phyloP scores from a whole-genome alignment of 495 filamentous ascomycete species.

The Aspergillus bridgeri region DNA sequence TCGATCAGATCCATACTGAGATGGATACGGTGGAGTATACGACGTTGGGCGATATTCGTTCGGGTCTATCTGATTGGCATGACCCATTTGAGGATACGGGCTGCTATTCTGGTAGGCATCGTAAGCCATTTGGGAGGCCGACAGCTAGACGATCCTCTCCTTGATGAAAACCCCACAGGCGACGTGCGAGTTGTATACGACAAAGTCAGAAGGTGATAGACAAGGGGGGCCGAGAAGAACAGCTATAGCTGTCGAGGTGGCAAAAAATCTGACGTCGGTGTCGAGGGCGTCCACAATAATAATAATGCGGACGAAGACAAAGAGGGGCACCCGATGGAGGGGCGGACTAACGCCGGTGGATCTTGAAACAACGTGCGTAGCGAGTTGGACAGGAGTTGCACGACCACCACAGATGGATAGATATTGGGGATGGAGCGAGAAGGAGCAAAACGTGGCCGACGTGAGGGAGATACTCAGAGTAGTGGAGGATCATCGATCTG shows the following conservation, averaged over 20 bases:
- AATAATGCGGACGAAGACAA: neutral
- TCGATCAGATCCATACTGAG: conserved; percentile 31
- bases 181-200: neutral
- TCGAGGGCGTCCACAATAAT: neutral
- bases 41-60: conserved; percentile 24
- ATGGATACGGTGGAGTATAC: conserved; percentile 34
- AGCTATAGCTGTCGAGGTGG: neutral
- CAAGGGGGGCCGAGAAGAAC: neutral
- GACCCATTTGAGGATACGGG: conserved; percentile 27
- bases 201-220: conserved; percentile 4
- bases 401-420: neutral
- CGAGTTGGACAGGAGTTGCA: neutral
- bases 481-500: neutral
- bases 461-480: neutral
- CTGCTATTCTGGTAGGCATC: conserved; percentile 32
- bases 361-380: conserved; percentile 3
- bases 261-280: neutral
- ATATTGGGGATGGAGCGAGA: neutral
- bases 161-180: neutral
- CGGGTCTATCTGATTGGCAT: conserved; percentile 19
- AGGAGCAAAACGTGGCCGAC: neutral
- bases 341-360: conserved; percentile 1
- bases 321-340: conserved; percentile 5
- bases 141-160: conserved; percentile 1
- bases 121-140: conserved; percentile 37